Evolutionary conservation across 345 rosid genomes (phyloP), one percentile per base, ranked within the genome.

Genomic region (Salix dunnii): DNA sequence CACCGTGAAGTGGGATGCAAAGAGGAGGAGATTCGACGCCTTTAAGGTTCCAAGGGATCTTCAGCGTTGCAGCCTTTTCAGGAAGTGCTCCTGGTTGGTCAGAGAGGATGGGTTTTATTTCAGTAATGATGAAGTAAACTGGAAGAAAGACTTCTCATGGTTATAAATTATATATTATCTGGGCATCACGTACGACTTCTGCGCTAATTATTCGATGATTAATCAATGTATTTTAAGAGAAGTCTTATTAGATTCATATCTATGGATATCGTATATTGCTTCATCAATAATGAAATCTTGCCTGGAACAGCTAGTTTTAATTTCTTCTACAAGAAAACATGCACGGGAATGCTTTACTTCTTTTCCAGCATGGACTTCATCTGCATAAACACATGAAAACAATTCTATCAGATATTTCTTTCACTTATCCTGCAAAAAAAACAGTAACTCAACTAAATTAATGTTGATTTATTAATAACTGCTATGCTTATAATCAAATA

Each of bases 121-220:
- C 76, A 92, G 97, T 70, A 87, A 61, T 71, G 97, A 94, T 78
- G 97, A 92, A 81, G 83, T 90, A 8, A 87, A 84, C 51, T 92
- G 98, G 98, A 88, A 82, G 80, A 91, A 92, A 71, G 97, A 94
- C 62, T 92, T 92, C 74, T 81, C 90, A 27, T 94, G 98, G 98
- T 60, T 36, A 1, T 76, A 21, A 46, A 97, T 76, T 31, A 33
- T 33, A 33, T 33, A 23, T 36, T 8, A 2, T 23, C 6, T 58
- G 62, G 28, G 27, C 62, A 23, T 1, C 28, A 58, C 36, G 36
- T 33, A 33, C 11, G 62, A 1, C 14, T 23, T 58, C 63, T 58
- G 12, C 23, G 61, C 61, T 55, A 23, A 12, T 3, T 40, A 40
- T 40, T 40, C 23, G 58, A 58, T 25, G 63, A 23, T 58, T 23